These are phyloP conservation scores for Rhododendron molle DNA, from an alignment of 148 eudicot genomes.

Conservation along the genomic window DNA sequence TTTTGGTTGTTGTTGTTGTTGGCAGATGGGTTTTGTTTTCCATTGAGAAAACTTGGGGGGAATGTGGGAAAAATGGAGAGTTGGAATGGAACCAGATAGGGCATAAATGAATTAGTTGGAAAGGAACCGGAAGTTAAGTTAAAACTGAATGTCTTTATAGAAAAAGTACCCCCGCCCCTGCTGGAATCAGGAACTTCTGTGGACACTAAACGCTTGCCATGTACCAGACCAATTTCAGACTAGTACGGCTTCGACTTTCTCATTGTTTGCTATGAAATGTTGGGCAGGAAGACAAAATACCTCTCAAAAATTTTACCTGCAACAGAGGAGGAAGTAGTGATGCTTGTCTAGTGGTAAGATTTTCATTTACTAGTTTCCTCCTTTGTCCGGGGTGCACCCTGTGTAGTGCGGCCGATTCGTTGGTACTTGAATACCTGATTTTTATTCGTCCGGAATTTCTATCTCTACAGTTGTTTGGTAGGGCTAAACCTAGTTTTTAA, in stretches of 20 bases:
- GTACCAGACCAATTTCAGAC: background rate
- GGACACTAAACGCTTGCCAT: background rate
- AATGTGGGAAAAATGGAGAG: background rate
- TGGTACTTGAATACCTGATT: too few species aligned
- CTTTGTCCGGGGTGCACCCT: too few species aligned
- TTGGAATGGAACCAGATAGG: background rate
- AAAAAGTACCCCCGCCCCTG: background rate
- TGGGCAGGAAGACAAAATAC: background rate
- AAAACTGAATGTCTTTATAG: background rate
- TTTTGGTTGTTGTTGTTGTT: too few species aligned
- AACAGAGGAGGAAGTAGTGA: too few species aligned
- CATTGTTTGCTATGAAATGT: background rate
- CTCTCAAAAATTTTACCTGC: background rate
- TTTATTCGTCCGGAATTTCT: background rate
- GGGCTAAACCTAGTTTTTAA: too few species aligned
- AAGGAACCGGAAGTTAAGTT: background rate
- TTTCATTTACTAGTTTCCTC: too few species aligned
- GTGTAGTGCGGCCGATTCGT: too few species aligned
- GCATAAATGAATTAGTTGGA: background rate
- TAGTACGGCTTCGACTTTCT: background rate
- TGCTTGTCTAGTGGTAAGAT: too few species aligned
- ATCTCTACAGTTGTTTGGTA: background rate
- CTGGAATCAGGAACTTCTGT: background rate
- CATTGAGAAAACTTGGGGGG: background rate
- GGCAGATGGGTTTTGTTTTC: background rate